Conservation (phyloP, 2,329 filamentous ascomycete species). For the Ophiosphaerella herpotricha region DNA sequence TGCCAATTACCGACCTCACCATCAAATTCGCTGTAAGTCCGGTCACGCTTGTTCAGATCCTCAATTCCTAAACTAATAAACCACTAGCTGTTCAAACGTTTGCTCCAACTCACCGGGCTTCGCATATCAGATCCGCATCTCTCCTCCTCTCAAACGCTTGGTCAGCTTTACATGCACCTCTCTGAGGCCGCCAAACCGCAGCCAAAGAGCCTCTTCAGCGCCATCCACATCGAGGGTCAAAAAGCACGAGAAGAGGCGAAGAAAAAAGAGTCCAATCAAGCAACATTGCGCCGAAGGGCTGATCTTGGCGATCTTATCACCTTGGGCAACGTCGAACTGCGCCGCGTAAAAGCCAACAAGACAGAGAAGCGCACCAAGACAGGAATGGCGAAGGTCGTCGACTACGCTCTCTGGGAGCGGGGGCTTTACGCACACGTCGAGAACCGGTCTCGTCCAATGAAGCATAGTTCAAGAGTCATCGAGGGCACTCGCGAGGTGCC, state of each 20-base stretch:
- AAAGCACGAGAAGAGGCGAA: conserved; percentile 21
- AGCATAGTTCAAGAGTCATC: conserved; percentile 1
- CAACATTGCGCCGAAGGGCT: conserved; percentile 9
- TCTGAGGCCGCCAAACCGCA: conserved; percentile 43
- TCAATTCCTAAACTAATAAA: conserved; percentile 10
- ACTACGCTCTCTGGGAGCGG: conserved; percentile 62
- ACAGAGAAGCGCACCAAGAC: conserved; percentile 73
- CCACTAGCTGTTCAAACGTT: conserved; percentile 74
- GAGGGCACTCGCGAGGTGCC: conserved; percentile 7
- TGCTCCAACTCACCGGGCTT: conserved; percentile 79
- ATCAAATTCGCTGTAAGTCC: conserved; percentile 45
- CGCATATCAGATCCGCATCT: conserved; percentile 74
- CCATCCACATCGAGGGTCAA: conserved; percentile 50
- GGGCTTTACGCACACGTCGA: conserved; percentile 6
- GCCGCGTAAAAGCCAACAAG: conserved; percentile 66
- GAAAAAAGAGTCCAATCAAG: conserved; percentile 1
- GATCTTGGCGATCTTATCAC: conserved; percentile 32
- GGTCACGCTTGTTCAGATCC: neutral
- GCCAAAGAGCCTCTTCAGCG: conserved; percentile 64
- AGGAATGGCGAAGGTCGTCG: conserved; percentile 80
- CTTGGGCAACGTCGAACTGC: conserved; percentile 69
- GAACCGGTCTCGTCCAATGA: neutral
- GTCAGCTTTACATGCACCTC: conserved; percentile 45
- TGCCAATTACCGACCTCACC: conserved; percentile 31
- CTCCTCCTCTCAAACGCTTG: conserved; percentile 40